Evolutionary conservation across 306 rosid species (phyloP), one percentile per base, ranked within the genome.

Genomic region (Dryas octopetala): DNA sequence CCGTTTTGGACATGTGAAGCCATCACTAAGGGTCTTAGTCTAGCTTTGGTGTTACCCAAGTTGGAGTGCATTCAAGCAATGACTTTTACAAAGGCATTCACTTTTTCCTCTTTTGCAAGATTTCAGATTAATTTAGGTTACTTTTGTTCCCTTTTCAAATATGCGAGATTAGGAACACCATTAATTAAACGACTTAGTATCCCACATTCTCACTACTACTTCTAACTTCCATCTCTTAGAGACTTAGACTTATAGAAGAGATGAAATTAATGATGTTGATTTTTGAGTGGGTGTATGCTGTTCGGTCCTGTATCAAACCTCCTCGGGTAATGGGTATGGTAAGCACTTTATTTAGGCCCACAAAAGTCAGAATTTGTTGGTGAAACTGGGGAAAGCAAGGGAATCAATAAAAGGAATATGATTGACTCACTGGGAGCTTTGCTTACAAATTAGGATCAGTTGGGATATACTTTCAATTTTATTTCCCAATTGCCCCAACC

Each of bases 1-100:
- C 83, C 73, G 83, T 64, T 70, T 84, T 79, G 83, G 84, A 80
- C 86, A 86, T 88, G 88, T 88, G 93, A 86, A 85, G 84, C 76
- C 70, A 88, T 84, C 88, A 88, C 70, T 77, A 49, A 71, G 78
- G 74, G 55, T 66, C 47, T 57, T 85, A 88, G 70, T 79, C 82
- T 85, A 52, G 74, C 84, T 84, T 76, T 79, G 65, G 57, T 73
- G 83, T 87, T 78, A 78, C 89, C 86, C 78, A 54, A 58, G 78
- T 78, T 71, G 74, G 83, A 83, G 81, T 86, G 84, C 91, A 84
- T 85, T 85, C 93, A 77, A 71, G 76, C 67, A 81, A 80, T 80
- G 72, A 72, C 89, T 83, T 90, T 88, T 67, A 11, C 85, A 83
- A 70, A 85, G 87, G 63, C 80, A 62, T 78, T 74, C 83, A 76